Percentiles rank a stretch among this genome's conserved stretches.
Conservation (phyloP, 2,329 filamentous ascomycete species). For the Fusarium redolens region DNA sequence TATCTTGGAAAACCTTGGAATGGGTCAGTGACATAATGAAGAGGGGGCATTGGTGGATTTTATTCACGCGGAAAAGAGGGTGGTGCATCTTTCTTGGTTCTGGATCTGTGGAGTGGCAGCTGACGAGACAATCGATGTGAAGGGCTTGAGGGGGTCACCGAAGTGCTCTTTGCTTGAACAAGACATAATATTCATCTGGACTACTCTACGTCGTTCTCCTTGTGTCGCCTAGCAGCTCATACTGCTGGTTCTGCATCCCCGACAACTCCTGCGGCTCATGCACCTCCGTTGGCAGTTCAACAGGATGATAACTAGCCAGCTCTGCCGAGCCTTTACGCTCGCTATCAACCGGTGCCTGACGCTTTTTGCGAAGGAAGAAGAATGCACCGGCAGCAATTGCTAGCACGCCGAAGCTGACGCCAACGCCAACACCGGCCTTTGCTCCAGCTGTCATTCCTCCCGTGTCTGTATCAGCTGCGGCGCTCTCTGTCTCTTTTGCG, state of each 20-base stretch:
- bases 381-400: neutral
- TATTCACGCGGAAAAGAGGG: neutral
- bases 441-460: constrained; percentile 20
- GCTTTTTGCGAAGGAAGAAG: constrained; percentile 5
- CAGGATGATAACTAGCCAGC: constrained; percentile 12
- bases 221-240: constrained; percentile 22
- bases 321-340: neutral
- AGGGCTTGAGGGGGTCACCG: no score
- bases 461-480: neutral
- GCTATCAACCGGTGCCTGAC: neutral
- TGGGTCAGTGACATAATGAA: constrained; percentile 1
- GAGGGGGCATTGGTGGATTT: neutral
- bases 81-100: neutral
- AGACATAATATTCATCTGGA: no score
- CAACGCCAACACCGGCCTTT: constrained; percentile 23
- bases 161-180: no score
- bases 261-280: constrained; percentile 19
- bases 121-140: neutral
- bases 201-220: neutral
- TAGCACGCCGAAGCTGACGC: neutral
- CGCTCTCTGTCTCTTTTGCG: neutral
- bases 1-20: constrained; percentile 5
- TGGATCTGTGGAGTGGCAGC: neutral
- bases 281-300: constrained; percentile 2
- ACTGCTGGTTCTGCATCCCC: neutral